phyloP scores from a whole-genome alignment of 768 basidiomycete species.

The Tulasnella sp. region DNA sequence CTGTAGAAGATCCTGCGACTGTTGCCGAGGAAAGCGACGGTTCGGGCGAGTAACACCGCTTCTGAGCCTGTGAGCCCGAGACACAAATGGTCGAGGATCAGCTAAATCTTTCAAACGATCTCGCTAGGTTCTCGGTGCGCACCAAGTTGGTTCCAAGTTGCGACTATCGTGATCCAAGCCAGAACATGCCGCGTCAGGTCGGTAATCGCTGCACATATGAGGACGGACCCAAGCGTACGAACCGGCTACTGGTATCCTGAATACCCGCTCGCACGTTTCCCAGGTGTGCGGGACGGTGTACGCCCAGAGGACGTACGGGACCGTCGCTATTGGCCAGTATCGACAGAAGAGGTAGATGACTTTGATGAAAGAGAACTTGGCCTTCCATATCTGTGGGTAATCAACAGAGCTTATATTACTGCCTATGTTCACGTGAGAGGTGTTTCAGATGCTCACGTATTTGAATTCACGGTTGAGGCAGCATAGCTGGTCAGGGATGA shows the following conservation, averaged over 20 bases:
- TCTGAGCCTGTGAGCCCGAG: slow-evolving; percentile 9
- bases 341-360: slow-evolving; percentile 46
- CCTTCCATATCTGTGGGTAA: slow-evolving; percentile 2
- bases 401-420: background rate
- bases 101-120: background rate
- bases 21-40: slow-evolving; percentile 27
- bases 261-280: slow-evolving; percentile 70
- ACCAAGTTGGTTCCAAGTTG: slow-evolving; percentile 32
- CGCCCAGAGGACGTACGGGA: slow-evolving; percentile 76
- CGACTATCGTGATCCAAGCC: background rate
- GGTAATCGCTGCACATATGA: too few species aligned
- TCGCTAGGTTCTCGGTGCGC: background rate
- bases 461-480: background rate
- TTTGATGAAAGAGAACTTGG: slow-evolving; percentile 3
- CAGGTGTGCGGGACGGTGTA: slow-evolving; percentile 70
- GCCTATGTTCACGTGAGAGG: background rate
- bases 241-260: slow-evolving; percentile 52
- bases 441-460: background rate
- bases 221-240: background rate
- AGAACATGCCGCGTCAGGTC: background rate
- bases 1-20: background rate
- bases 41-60: slow-evolving; percentile 15
- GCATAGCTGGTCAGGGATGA: background rate
- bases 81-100: background rate
- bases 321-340: slow-evolving; percentile 81